Evolutionary conservation across 495 filamentous ascomycete genomes (phyloP).

Genomic region (Xylaria longipes): DNA sequence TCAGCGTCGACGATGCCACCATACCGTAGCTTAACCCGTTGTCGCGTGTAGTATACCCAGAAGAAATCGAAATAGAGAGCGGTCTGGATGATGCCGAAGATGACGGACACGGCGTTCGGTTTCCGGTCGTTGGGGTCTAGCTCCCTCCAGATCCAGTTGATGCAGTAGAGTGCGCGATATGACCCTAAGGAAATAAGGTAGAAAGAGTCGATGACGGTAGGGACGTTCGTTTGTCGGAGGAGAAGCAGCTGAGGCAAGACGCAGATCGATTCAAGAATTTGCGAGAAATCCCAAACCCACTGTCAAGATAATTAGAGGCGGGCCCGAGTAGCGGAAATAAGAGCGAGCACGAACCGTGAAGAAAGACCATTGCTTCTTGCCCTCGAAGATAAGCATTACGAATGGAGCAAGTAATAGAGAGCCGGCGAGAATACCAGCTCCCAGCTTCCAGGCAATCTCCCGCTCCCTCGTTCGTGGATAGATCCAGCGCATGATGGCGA

Average conservation of each 20-base stretch:
- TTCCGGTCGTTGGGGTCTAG: conserved; percentile 60
- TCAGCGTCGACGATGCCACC: conserved; percentile 94
- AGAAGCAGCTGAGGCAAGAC: conserved; percentile 91
- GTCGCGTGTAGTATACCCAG: conserved; percentile 94
- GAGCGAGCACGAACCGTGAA: conserved; percentile 57
- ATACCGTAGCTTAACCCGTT: conserved; percentile 90
- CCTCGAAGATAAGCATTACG: conserved; percentile 66
- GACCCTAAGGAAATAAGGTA: conserved; percentile 88
- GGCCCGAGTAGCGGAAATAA: background rate
- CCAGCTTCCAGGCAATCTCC: conserved; percentile 90
- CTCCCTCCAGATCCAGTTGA: conserved; percentile 85
- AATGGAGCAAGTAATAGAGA: conserved; percentile 69
- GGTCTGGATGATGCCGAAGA: conserved; percentile 91
- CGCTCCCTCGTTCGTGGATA: conserved; percentile 87
- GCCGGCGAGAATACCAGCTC: conserved; percentile 65
- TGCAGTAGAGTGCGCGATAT: conserved; percentile 88
- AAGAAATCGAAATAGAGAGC: conserved; percentile 92
- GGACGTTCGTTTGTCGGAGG: conserved; percentile 90
- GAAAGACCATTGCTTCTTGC: conserved; percentile 51
- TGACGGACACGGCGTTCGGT: conserved; percentile 73
- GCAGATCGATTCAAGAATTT: conserved; percentile 88
- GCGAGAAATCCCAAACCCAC: conserved; percentile 83
- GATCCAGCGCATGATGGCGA: conserved; percentile 83
- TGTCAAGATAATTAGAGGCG: conserved; percentile 43
- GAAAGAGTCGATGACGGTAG: conserved; percentile 94